Base-by-base conservation (phyloP, 768 basidiomycete genomes). In the Tylopilus sp. region DNA sequence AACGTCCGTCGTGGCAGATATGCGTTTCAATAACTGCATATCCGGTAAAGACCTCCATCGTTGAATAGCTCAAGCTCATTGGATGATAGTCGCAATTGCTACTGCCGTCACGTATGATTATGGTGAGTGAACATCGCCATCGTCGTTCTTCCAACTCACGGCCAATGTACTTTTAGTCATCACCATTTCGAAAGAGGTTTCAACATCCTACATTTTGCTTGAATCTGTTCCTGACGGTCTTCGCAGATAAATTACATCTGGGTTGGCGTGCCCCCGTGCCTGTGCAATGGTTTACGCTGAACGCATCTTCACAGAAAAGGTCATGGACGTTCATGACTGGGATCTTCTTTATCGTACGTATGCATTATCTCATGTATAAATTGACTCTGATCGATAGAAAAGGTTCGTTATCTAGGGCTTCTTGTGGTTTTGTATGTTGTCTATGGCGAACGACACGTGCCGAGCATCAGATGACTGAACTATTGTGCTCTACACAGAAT, bases 371-470 rank as follows among this genome's bases (percentile, higher is more conserved):
- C 30, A 16, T 7, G 12, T 33, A 2, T 19, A 24, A 5, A 17
- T 21, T 3, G 13, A 11, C 4, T 9, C 45, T 45, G 30, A 45
- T 22, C 7, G 13, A 5, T 24, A 6, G 9, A 22, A 2, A 52
- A 65, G 63, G 54, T 55, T 38, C 63, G 63, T 28, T 65, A 64
- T 43, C 0, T 43, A 21, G 63, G 63, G 17, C 31, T 57, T 19
- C 9, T 24, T 12, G 13, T 17, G 8, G 58, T 44, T 0, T 10
- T 55, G 63, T 65, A 47, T 53, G 60, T 57, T 24, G 4, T 37
- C 13, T 17, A 43, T 25, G 19, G 4, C 21, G 8, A n/a, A 36
- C 2, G 16, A 37, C 14, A 2, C 3, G 24, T 29, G 30, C 30
- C 12, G 7, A 19, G 26, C 14, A 14, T 21, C 9, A 11, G 10